Conservation (phyloP, 1,284 basidiomycete genomes). For the Ustilago bromivora region DNA sequence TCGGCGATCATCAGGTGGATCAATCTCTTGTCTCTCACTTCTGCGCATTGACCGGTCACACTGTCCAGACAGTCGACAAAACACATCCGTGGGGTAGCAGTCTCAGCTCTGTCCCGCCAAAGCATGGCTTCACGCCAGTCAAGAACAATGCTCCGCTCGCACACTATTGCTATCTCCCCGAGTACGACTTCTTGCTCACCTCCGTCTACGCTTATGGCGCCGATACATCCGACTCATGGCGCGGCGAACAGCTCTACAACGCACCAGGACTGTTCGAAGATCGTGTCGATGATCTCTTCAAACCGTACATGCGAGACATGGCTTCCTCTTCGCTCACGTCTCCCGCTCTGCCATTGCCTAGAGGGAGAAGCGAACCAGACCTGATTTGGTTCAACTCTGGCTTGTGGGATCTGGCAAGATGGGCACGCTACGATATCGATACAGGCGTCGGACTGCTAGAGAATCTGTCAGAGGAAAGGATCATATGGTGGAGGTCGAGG, state of each 20-base stretch:
- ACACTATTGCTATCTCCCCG: slow-evolving; percentile 70
- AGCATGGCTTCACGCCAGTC: slow-evolving; percentile 44
- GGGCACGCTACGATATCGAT: slow-evolving; percentile 68
- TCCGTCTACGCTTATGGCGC: slow-evolving; percentile 70
- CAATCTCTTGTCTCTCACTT: slow-evolving; percentile 70
- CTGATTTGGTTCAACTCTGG: slow-evolving; percentile 69
- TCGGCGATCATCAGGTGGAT: slow-evolving; percentile 70
- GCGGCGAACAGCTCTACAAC: slow-evolving; percentile 64
- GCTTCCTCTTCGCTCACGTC: slow-evolving; percentile 19
- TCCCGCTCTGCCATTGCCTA: slow-evolving; percentile 50
- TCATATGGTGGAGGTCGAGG: slow-evolving; percentile 68
- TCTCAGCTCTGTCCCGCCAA: slow-evolving; percentile 48
- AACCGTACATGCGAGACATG: slow-evolving; percentile 60
- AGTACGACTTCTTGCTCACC: slow-evolving; percentile 69
- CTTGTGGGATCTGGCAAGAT: slow-evolving; percentile 70
- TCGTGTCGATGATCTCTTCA: slow-evolving; percentile 67
- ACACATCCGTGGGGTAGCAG: slow-evolving; percentile 64
- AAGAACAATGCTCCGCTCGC: slow-evolving; percentile 66
- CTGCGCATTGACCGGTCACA: slow-evolving; percentile 68
- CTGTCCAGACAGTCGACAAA: slow-evolving; percentile 64
- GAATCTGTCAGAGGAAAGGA: slow-evolving; percentile 64
- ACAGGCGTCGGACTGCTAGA: slow-evolving; percentile 53
- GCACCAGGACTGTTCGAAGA: slow-evolving; percentile 69
- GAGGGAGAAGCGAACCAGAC: slow-evolving; percentile 64
- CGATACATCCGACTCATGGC: slow-evolving; percentile 69